A percentile compares a stretch with the other conserved stretches of the same genome.
Conservation (phyloP, 2,329 filamentous ascomycete species). For the Talaromyces sp. region DNA sequence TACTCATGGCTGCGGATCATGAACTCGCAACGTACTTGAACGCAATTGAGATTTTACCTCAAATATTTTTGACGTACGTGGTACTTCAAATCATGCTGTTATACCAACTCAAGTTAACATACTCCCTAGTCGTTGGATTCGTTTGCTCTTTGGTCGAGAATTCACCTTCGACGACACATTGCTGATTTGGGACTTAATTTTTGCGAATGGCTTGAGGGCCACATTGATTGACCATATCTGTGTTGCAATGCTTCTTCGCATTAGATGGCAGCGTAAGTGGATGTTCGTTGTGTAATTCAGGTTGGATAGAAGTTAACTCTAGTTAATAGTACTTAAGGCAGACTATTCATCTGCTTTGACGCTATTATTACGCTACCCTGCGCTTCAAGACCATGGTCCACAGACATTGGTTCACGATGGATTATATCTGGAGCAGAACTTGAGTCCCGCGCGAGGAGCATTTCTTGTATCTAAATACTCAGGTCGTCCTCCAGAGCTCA, state of each 20-base stretch:
- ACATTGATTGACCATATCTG: conserved; percentile 86
- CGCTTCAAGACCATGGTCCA: conserved; percentile 60
- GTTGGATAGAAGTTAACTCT: background rate
- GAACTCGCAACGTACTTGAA: conserved; percentile 75
- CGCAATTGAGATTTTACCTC: conserved; percentile 82
- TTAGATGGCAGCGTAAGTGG: conserved; percentile 76
- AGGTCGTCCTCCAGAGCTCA: conserved; percentile 36
- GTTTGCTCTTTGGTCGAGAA: conserved; percentile 86
- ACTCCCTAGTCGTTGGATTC: conserved; percentile 72
- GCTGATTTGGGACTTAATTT: conserved; percentile 82
- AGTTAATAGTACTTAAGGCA: conserved; percentile 64
- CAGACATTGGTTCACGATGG: conserved; percentile 83
- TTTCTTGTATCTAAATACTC: conserved; percentile 46
- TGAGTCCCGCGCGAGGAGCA: conserved; percentile 39
- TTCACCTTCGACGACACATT: conserved; percentile 84
- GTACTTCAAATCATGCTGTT: background rate
- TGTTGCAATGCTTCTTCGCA: conserved; percentile 84
- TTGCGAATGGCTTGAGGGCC: conserved; percentile 75
- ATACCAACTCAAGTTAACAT: conserved; percentile 12
- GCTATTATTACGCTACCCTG: conserved; percentile 76
- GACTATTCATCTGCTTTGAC: conserved; percentile 85
- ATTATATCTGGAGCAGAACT: conserved; percentile 47
- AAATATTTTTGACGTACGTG: conserved; percentile 86
- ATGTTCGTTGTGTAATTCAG: conserved; percentile 13
- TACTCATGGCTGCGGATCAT: conserved; percentile 73